Conservation (phyloP, 176 grass and related monocot genomes). For the Carex cristatella region DNA sequence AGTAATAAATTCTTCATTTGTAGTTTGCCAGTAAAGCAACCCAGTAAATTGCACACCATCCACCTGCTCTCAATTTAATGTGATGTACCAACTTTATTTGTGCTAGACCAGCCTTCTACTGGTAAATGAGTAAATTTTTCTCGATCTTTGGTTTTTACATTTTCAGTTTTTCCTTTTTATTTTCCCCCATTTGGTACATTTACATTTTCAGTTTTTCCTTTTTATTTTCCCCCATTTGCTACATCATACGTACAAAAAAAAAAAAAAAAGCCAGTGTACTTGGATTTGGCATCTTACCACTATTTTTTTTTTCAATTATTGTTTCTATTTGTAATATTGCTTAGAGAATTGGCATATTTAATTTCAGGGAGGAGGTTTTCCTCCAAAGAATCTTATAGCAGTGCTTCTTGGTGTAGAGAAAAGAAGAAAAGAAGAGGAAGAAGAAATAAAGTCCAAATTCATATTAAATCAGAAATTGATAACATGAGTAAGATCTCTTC, state of each 20-base stretch:
- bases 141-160: too few relatives aligned
- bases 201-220: too few relatives aligned
- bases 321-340: not conserved
- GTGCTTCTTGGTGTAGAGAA: conserved; percentile 86
- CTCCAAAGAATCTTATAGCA: conserved; percentile 79
- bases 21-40: not conserved
- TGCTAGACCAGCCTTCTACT: too few relatives aligned
- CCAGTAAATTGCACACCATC: too few relatives aligned
- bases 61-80: too few relatives aligned
- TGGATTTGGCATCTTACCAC: not conserved
- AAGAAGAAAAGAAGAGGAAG: conserved; percentile 57
- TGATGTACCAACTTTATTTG: too few relatives aligned
- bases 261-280: not conserved
- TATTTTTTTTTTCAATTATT: not conserved
- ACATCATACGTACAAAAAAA: too few relatives aligned
- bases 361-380: conserved; percentile 71
- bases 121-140: too few relatives aligned
- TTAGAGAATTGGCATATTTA: not conserved
- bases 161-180: too few relatives aligned
- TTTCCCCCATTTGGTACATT: too few relatives aligned
- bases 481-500: not conserved
- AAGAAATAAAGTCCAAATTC: conserved; percentile 43
- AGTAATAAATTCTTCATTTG: conserved; percentile 4
- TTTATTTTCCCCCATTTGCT: too few relatives aligned
- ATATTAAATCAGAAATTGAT: conserved; percentile 55